Evolutionary conservation across 352 stramenopile genomes (phyloP), one percentile per base, ranked within the genome.

Genomic region (Albugo laibachii): DNA sequence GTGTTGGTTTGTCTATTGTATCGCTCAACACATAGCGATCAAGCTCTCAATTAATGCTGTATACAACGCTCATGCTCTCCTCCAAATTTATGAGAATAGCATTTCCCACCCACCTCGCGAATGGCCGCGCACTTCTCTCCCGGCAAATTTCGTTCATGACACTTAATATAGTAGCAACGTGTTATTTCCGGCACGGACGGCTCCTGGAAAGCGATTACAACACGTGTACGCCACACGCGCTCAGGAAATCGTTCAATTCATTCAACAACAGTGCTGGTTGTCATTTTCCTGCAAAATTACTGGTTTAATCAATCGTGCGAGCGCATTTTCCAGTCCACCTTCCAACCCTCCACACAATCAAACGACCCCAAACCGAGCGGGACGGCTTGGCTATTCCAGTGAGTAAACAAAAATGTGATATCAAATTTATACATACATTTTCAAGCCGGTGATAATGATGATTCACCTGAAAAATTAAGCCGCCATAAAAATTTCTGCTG

Each of bases 161-260:
- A 48, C 87, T 91, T 58, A 91, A 91, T 61, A 57, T 91, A 46
- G 63, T 91, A 45, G 77, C 77, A 34, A 73, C 77, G 46, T 91
- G 77, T 63, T 91, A 91, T 65, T 91, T 91, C 52, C 74, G 74
- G 13, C 74, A 87, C 56, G 77, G 74, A 39, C 74, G 77, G 1
- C 61, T 64, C 1, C 41, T 91, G 11, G 77, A 91, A 55, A 82
- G 68, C 50, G 63, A 66, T 19, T 61, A 91, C 50, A 56, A 37
- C 46, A 47, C 34, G 62, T 73, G 11, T 91, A 73, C 61, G 70
- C 85, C 18, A 44, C 72, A 16, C 74, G 77, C 41, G 67, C 76
- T 16, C 59, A 85, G 53, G 72, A 74, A 36, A 52, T 81, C 13
- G 84, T 91, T 49, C 52, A 63, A 45, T 57, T 70, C 16, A 72